phyloP scores from a whole-genome alignment of 257 asterid species.

The Salvia splendens region DNA sequence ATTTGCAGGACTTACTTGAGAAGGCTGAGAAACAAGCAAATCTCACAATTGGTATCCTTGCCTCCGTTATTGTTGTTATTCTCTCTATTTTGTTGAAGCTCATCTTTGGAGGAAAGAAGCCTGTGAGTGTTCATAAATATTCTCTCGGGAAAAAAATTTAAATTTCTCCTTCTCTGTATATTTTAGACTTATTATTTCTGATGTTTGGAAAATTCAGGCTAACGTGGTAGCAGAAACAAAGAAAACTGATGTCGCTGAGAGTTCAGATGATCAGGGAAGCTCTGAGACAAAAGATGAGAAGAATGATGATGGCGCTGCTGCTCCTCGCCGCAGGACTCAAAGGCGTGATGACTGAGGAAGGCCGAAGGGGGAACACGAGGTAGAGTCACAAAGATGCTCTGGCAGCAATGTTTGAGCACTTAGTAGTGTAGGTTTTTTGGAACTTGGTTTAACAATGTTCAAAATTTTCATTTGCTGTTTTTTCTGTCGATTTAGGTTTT shows the following conservation, averaged over 20 bases:
- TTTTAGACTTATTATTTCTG: neutral
- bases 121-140: constrained; percentile 41
- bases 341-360: constrained; percentile 62
- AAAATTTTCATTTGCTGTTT: constrained; percentile 29
- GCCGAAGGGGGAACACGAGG: neutral
- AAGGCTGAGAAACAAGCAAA: constrained; percentile 89
- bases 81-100: constrained; percentile 64
- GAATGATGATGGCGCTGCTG: constrained; percentile 43
- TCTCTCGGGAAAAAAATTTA: neutral
- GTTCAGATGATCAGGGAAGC: constrained; percentile 52
- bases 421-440: constrained; percentile 30
- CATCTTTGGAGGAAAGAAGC: constrained; percentile 85
- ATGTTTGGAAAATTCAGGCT: constrained; percentile 44
- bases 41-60: constrained; percentile 65
- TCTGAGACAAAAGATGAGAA: constrained; percentile 67
- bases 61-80: constrained; percentile 53
- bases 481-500: constrained; percentile 37
- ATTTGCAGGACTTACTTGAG: constrained; percentile 68
- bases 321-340: constrained; percentile 60
- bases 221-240: constrained; percentile 42
- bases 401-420: constrained; percentile 12
- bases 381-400: constrained; percentile 11
- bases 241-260: constrained; percentile 54
- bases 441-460: constrained; percentile 30
- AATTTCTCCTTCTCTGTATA: neutral